Evolutionary conservation across 352 stramenopile genomes (phyloP).

Genomic region (Thalassiosira allenii): DNA sequence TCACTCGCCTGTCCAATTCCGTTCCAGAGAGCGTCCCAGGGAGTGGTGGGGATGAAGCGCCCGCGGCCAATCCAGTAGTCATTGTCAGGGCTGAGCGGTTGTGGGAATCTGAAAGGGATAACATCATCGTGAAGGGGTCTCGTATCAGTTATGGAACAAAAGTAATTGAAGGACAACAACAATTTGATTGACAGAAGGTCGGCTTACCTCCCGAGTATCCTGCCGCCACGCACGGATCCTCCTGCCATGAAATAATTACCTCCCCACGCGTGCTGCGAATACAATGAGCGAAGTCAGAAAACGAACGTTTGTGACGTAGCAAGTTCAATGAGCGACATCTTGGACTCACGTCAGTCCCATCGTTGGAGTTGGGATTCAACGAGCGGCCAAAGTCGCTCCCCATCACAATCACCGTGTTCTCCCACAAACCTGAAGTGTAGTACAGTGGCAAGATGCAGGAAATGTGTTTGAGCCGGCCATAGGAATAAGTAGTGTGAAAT

Average conservation of each 20-base stretch:
- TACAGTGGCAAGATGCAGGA: too few species aligned
- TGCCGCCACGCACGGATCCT: conserved; percentile 56
- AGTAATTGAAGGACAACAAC: conserved; percentile 6
- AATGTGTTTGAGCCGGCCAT: too few species aligned
- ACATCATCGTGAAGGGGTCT: too few species aligned
- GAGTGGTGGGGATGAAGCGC: conserved; percentile 50
- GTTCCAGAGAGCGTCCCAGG: conserved; percentile 58
- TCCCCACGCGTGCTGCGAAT: conserved; percentile 60
- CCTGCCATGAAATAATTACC: conserved; percentile 55
- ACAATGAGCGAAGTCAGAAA: too few species aligned
- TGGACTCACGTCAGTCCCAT: conserved; percentile 46
- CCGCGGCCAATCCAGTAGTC: conserved; percentile 63
- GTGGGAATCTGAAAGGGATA: conserved; percentile 74
- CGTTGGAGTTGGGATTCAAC: conserved; percentile 69
- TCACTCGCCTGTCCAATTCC: too few species aligned
- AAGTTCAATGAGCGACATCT: too few species aligned
- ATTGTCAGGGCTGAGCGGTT: conserved; percentile 51
- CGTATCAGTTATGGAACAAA: too few species aligned
- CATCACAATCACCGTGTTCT: conserved; percentile 58
- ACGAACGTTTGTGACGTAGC: not conserved
- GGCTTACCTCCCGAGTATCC: conserved; percentile 73
- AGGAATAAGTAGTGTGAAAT: too few species aligned
- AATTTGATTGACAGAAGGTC: conserved; percentile 33
- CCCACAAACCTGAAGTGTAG: too few species aligned
- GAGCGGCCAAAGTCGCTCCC: conserved; percentile 77